Evolutionary conservation across 495 filamentous ascomycete species (phyloP), one percentile per base, ranked within the genome.

Genomic region (Podospora fimiseda): DNA sequence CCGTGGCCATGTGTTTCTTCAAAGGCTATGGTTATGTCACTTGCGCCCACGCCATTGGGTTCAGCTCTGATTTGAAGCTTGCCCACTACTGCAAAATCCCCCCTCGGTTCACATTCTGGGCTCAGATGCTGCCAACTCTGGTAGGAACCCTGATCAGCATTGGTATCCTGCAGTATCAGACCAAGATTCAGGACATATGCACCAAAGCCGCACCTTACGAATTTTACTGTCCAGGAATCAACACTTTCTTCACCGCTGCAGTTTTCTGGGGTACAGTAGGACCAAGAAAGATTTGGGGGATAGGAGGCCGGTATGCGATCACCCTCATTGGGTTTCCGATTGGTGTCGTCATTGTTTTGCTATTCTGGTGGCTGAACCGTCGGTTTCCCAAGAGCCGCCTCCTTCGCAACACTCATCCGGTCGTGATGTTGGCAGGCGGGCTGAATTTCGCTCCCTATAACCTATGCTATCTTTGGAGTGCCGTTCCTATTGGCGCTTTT

Each of bases 241-340:
- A 72, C 61, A 68, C 70, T 13, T 73, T 73, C 53, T 74, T 74
- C 57, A 74, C 71, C 0, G 66, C 71, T 6, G 65, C 70, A 19
- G 67, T 74, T 1, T 67, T 74, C 23, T 74, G 71, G 71, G 71
- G 71, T 11, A 74, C 71, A 2, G 62, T 74, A 16, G 71, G 71
- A 2, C 71, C 71, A n/a, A 52, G 63, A 42, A 74, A 73, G 61
- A 61, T 73, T 15, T 74, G 65, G 53, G 70, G 70, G 15, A 48
- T 48, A 6, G 65, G 61, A 5, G 71, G 71, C 2, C 68, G 63
- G 49, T 74, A 74, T 40, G 53, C 60, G 13, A 50, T 58, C 51
- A 68, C 68, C 6, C 61, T 74, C 0, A 15, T 67, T 0, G 71
- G 68, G 1, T 72, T 74, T 54, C 71, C 71, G 2, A 56, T 72